Percentiles rank a stretch among this genome's conserved stretches.
These are phyloP conservation scores for Yamadazyma nakazawae DNA, from an alignment of 805 yeast species.

Conservation along the genomic window DNA sequence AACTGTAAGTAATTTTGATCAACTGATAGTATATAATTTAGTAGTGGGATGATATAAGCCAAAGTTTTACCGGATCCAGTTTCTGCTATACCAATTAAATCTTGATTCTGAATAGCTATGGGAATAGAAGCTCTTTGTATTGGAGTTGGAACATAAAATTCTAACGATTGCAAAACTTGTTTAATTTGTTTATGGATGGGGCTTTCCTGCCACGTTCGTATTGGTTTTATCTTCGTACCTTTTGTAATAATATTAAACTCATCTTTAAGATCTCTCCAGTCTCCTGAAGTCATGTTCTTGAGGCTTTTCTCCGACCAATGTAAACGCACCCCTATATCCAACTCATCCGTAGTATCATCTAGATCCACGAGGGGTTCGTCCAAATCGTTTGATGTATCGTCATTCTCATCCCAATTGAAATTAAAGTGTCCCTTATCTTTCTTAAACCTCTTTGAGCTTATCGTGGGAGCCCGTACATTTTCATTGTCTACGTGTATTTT, in stretches of 20 bases:
- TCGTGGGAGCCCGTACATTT: not conserved
- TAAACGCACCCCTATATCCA: not conserved
- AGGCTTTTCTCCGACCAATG: slow-evolving; percentile 68
- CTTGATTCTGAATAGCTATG: slow-evolving; percentile 53
- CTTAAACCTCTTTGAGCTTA: not conserved
- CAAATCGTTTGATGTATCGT: slow-evolving; percentile 55
- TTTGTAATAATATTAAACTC: slow-evolving; percentile 66
- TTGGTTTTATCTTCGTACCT: slow-evolving; percentile 55
- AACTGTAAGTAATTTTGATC: slow-evolving; percentile 30
- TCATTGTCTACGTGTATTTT: not conserved
- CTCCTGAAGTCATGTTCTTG: slow-evolving; percentile 68
- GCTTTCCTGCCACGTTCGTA: slow-evolving; percentile 73
- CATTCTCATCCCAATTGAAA: slow-evolving; percentile 67
- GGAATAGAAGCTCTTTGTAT: slow-evolving; percentile 90
- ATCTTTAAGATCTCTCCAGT: slow-evolving; percentile 85
- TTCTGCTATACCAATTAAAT: slow-evolving; percentile 87
- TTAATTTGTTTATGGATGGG: slow-evolving; percentile 16
- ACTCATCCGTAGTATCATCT: slow-evolving; percentile 13
- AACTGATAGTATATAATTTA: slow-evolving; percentile 45
- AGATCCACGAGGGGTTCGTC: slow-evolving; percentile 30
- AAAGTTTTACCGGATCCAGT: slow-evolving; percentile 97
- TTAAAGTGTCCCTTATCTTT: slow-evolving; percentile 38
- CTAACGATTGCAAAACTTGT: slow-evolving; percentile 36
- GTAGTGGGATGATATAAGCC: slow-evolving; percentile 72
- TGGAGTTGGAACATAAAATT: slow-evolving; percentile 75